Evolutionary conservation across 2,329 filamentous ascomycete species (phyloP).

Genomic region (Aspergillus pseudotamarii): DNA sequence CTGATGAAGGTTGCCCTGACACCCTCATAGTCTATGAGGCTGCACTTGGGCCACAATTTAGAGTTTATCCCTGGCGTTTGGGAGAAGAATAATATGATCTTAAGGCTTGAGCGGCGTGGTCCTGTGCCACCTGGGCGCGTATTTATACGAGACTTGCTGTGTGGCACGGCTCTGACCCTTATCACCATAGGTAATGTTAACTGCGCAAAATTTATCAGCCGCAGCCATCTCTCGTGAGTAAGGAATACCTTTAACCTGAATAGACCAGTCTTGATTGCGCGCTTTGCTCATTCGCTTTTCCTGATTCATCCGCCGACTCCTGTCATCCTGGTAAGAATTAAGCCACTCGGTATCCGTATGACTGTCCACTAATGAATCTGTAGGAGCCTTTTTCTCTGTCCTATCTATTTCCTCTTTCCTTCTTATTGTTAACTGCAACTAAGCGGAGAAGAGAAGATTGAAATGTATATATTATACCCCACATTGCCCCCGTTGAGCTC

Average conservation of each 20-base stretch:
- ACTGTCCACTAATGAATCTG: too few species aligned
- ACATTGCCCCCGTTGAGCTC: not conserved
- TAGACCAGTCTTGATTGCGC: not conserved
- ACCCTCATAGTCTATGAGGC: too few species aligned
- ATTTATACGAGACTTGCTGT: not conserved
- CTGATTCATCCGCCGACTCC: too few species aligned
- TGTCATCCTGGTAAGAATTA: too few species aligned
- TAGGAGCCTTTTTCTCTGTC: too few species aligned
- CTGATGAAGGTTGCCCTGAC: not conserved
- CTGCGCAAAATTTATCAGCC: not conserved
- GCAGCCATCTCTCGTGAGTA: not conserved
- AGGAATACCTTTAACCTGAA: not conserved
- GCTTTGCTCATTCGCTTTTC: not conserved
- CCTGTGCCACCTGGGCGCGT: conserved; percentile 8
- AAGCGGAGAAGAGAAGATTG: not conserved
- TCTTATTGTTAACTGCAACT: not conserved
- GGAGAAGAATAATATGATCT: not conserved
- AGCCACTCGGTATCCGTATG: too few species aligned
- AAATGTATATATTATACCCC: not conserved
- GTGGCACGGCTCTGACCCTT: not conserved
- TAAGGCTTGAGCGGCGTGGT: conserved; percentile 5
- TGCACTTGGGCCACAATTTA: not conserved
- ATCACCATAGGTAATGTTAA: not conserved
- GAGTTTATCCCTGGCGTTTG: conserved; percentile 1
- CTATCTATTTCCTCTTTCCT: not conserved